Base-by-base conservation (phyloP, 257 asterid genomes). In the Cinchona pubescens region DNA sequence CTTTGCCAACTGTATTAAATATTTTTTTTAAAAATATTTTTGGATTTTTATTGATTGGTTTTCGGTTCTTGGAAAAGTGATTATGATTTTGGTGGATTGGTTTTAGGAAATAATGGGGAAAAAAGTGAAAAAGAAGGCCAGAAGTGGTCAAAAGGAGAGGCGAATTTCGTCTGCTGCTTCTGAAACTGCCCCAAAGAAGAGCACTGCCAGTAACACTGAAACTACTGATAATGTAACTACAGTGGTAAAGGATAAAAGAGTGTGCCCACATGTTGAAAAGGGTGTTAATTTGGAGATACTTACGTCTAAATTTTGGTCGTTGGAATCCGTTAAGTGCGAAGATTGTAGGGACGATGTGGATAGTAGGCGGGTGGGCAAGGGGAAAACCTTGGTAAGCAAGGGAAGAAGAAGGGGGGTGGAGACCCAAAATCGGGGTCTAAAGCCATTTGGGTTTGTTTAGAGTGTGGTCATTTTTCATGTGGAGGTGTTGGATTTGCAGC, bases 401-500 rank as follows among this genome's bases (percentile, higher is more conserved):
- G 89, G 51, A 92, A 88, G 65, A 82, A 85, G 73, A 93, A 90
- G 71, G 90, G 91, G 74, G 91, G 87, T 51, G 75, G 40, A 42
- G 86, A 73, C 63, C 71, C 88, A 9, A 90, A 83, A 51, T 83
- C 87, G 0, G 88, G 72, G 59, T 75, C 87, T 11, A 90, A 75
- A 80, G 84, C 94, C 62, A 86, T 94, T 73, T 94, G 98, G 99
- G 79, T 94, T 74, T 94, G 99, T 80, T 79, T 94, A 83, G 90
- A 76, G 61, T 94, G 99, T 68, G 98, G 92, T 27, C 88, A 87
- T 85, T 86, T 87, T 72, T 87, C 96, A 3, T 94, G 99, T 70
- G 98, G 99, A 74, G 99, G 96, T 66, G 86, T 85, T 71, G 98
- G 97, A 72, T 78, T 90, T 34, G 97, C 99, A 4, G 84, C 89